Evolutionary conservation across 306 rosid genomes (phyloP).

Genomic region (Trifolium repens): DNA sequence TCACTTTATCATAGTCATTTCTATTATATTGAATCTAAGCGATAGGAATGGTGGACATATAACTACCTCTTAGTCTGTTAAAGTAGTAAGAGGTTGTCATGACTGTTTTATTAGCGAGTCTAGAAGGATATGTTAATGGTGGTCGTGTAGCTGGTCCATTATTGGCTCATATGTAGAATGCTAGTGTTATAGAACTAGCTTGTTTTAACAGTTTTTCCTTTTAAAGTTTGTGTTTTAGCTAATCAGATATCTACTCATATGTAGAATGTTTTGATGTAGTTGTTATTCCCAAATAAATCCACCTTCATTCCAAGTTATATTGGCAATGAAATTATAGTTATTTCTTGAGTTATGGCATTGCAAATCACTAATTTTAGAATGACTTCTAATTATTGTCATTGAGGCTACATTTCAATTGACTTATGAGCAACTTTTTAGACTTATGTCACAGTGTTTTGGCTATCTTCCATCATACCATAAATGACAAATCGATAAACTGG

Average conservation of each 20-base stretch:
- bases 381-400: neutral
- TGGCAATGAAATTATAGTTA: constrained; percentile 47
- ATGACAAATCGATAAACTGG: no score
- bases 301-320: constrained; percentile 46
- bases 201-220: neutral
- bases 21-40: no score
- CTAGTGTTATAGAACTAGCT: constrained; percentile 2
- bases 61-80: no score
- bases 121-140: no score
- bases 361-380: neutral
- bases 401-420: neutral
- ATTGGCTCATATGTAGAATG: no score
- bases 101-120: no score
- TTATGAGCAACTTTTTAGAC: neutral
- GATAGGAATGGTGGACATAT: no score
- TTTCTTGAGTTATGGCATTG: constrained; percentile 9
- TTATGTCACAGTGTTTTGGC: neutral
- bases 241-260: constrained; percentile 51
- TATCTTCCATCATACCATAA: no score
- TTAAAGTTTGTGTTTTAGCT: constrained; percentile 40
- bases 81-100: no score
- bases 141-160: no score
- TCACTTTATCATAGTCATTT: no score
- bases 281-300: constrained; percentile 39
- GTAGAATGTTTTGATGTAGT: constrained; percentile 59